Evolutionary conservation across 176 grass and related monocot species (phyloP).

Genomic region (Juncus effusus): DNA sequence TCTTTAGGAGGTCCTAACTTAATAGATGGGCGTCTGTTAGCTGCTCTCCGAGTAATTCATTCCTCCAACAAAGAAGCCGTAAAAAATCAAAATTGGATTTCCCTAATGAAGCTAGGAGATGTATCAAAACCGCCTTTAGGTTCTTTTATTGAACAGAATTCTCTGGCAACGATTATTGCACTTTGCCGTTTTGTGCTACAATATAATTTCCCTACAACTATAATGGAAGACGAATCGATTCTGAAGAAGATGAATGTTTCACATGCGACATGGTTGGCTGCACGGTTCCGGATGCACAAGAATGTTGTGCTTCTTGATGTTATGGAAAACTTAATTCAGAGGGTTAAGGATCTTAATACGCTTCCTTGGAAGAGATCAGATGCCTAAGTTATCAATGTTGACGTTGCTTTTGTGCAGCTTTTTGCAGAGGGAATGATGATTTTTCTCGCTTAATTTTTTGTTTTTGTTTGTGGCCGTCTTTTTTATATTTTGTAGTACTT

Average conservation of each 20-base stretch:
- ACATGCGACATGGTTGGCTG: constrained; percentile 53
- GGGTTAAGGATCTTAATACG: constrained; percentile 41
- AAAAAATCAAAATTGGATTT: constrained; percentile 41
- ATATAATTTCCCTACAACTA: constrained; percentile 73
- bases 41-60: constrained; percentile 63
- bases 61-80: constrained; percentile 41
- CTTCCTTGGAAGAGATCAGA: constrained; percentile 33
- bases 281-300: constrained; percentile 85
- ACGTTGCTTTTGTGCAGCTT: too few relatives aligned
- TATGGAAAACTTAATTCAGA: constrained; percentile 63
- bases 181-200: constrained; percentile 64
- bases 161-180: constrained; percentile 63
- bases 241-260: constrained; percentile 37
- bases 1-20: constrained; percentile 54
- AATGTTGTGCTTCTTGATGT: constrained; percentile 63
- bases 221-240: constrained; percentile 85
- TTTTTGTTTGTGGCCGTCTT: too few relatives aligned
- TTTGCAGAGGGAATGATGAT: too few relatives aligned
- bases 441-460: too few relatives aligned
- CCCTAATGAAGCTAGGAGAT: constrained; percentile 51
- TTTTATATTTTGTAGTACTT: too few relatives aligned
- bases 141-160: constrained; percentile 38
- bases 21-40: constrained; percentile 84
- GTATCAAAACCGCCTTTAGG: constrained; percentile 42
- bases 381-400: background rate